Percentiles rank a stretch among this genome's conserved stretches.
Evolutionary conservation across 345 rosid species (phyloP).

Genomic region (Clarkia xantiana): DNA sequence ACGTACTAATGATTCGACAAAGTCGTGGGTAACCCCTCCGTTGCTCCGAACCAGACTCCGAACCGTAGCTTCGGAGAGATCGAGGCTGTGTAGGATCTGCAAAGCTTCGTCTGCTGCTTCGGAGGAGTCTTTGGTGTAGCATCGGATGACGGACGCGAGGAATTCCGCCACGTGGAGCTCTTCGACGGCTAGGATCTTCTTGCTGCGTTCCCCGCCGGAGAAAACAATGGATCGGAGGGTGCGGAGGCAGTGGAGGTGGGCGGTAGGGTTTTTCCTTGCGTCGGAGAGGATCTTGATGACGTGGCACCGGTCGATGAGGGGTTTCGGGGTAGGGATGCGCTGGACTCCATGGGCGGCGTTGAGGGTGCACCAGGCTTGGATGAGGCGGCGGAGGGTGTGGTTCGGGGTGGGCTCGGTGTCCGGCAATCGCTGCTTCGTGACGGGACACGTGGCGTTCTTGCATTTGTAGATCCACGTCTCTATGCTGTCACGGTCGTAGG

Average conservation of each 20-base stretch:
- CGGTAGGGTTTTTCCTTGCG: slow-evolving; percentile 15
- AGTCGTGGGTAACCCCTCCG: slow-evolving; percentile 5
- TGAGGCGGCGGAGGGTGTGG: slow-evolving; percentile 72
- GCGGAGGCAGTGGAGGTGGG: slow-evolving; percentile 18
- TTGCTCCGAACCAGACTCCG: slow-evolving; percentile 14
- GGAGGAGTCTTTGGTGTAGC: slow-evolving; percentile 2
- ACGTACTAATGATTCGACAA: slow-evolving; percentile 16
- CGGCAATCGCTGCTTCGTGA: slow-evolving; percentile 29
- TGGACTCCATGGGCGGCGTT: slow-evolving; percentile 38
- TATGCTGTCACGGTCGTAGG: slow-evolving; percentile 41
- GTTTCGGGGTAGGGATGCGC: slow-evolving; percentile 36
- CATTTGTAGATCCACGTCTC: slow-evolving; percentile 37
- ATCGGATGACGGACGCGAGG: slow-evolving; percentile 20
- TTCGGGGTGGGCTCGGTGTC: slow-evolving; percentile 49
- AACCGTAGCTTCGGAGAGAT: slow-evolving; percentile 13
- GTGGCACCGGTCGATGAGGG: slow-evolving; percentile 16
- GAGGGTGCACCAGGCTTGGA: slow-evolving; percentile 76
- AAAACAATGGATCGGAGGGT: slow-evolving; percentile 24
- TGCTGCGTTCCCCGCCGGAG: slow-evolving; percentile 24
- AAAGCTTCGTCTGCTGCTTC: slow-evolving; percentile 29
- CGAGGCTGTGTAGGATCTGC: slow-evolving; percentile 20
- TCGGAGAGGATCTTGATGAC: slow-evolving; percentile 25
- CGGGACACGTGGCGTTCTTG: slow-evolving; percentile 33
- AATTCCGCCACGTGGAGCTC: slow-evolving; percentile 24
- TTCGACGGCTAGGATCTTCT: slow-evolving; percentile 16